phyloP scores from a whole-genome alignment of 2,329 filamentous ascomycete species.

The Iodosphaeria phyllophila region DNA sequence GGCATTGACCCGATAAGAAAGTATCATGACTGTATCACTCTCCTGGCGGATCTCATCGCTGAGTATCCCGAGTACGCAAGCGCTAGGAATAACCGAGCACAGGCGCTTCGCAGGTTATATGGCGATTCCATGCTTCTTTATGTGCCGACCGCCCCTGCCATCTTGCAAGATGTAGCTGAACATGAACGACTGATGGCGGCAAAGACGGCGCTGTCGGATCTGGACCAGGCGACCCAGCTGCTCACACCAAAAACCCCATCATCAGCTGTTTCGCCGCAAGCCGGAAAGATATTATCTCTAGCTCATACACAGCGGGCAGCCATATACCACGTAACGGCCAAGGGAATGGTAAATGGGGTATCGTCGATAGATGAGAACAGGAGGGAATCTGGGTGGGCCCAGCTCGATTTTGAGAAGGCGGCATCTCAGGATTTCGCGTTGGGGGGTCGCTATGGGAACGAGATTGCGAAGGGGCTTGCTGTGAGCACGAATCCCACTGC shows the following conservation, averaged over 20 bases:
- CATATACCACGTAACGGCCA: slow-evolving; percentile 40
- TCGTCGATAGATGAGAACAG: slow-evolving; percentile 20
- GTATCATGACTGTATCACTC: slow-evolving; percentile 27
- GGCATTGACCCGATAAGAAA: slow-evolving; percentile 18
- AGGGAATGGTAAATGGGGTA: slow-evolving; percentile 19
- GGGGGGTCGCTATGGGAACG: slow-evolving; percentile 46
- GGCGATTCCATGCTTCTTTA: slow-evolving; percentile 38
- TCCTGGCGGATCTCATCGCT: slow-evolving; percentile 35
- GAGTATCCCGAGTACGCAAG: slow-evolving; percentile 49
- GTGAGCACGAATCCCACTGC: slow-evolving; percentile 50
- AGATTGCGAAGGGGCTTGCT: slow-evolving; percentile 43
- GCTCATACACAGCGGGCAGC: slow-evolving; percentile 56
- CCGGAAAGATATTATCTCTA: slow-evolving; percentile 46
- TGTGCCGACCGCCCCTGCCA: slow-evolving; percentile 18
- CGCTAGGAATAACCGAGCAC: slow-evolving; percentile 57
- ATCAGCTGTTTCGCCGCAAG: slow-evolving; percentile 40
- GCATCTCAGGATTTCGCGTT: slow-evolving; percentile 44
- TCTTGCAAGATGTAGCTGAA: slow-evolving; percentile 19
- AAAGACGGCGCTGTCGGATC: slow-evolving; percentile 27
- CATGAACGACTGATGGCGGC: slow-evolving; percentile 21
- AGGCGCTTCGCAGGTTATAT: slow-evolving; percentile 41
- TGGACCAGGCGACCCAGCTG: slow-evolving; percentile 37
- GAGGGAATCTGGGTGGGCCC: slow-evolving; percentile 28
- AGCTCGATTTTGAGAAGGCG: slow-evolving; percentile 39
- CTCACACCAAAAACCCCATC: slow-evolving; percentile 32